Evolutionary conservation across 2,329 filamentous ascomycete genomes (phyloP), one percentile per base, ranked within the genome.

Genomic region (Macrophomina tecta): DNA sequence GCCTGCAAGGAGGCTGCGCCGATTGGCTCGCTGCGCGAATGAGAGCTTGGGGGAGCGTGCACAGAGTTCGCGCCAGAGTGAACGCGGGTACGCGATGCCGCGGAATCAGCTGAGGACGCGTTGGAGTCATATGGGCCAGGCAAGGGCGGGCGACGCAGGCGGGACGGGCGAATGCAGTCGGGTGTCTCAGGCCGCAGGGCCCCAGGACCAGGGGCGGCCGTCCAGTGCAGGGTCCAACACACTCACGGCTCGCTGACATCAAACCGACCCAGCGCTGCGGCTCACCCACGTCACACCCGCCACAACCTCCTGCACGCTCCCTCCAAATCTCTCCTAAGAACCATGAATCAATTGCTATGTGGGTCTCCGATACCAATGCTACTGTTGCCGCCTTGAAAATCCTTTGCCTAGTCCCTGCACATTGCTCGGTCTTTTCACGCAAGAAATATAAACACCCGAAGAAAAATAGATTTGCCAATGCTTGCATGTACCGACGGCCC

Each of bases 211-310:
- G 42, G 58, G 32, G n/a, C 53, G 23, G 23, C 11, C 12, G 42
- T n/a, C 11, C 23, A 23, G 42, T 45, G 42, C 42, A 45, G 42
- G 42, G 42, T 45, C 42, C 42, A 45, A 14, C 42, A 14, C 42
- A n/a, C 16, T n/a, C 42, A 45, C 36, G n/a, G 9, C 52, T 16
- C 58, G 45, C 30, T 62, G 45, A 62, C 56, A 60, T 46, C 56
- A 60, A 34, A 46, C 18, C 36, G 56, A 23, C 40, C 56, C 56
- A 34, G n/a, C 5, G 30, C 52, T 36, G 38, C 28, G 56, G 12
- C 14, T 32, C 56, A 2, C 18, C 32, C 32, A 62, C 58, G 58
- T 62, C 58, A 62, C 58, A 60, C 56, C n/a, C 32, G 49, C 23
- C 49, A 23, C 28, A 11, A 5, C 55, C 48, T 32, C 18, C 53